These are phyloP conservation scores for Purpureocillium lavendulum DNA, from an alignment of 2,329 filamentous ascomycete species.

Conservation along the genomic window DNA sequence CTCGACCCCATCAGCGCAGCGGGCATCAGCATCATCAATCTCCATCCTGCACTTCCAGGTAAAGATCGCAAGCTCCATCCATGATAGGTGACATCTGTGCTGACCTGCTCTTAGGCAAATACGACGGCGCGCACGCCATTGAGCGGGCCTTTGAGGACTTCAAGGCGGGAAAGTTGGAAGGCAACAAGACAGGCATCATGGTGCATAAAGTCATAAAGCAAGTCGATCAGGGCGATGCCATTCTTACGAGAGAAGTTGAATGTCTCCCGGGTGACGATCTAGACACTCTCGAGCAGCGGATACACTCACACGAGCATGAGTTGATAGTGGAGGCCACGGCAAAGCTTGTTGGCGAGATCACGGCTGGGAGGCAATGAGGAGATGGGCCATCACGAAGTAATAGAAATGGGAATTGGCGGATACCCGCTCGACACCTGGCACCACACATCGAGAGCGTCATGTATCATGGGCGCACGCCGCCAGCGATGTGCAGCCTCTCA, in stretches of 20 bases:
- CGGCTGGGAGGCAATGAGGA: slow-evolving; percentile 5
- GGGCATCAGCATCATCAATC: slow-evolving; percentile 66
- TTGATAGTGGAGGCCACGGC: slow-evolving; percentile 69
- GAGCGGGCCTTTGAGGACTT: slow-evolving; percentile 70
- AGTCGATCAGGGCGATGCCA: slow-evolving; percentile 71
- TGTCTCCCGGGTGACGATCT: slow-evolving; percentile 54
- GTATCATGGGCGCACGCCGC: no score
- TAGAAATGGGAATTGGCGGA: no score
- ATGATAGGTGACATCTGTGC: not conserved
- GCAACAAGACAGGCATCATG: slow-evolving; percentile 68
- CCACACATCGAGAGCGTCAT: no score
- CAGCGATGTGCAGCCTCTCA: no score
- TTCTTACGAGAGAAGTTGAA: slow-evolving; percentile 41
- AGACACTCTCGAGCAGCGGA: slow-evolving; percentile 58
- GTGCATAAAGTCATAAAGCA: slow-evolving; percentile 75
- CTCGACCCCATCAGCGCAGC: slow-evolving; percentile 56
- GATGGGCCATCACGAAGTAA: no score
- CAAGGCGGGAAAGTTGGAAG: slow-evolving; percentile 51
- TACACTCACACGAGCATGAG: slow-evolving; percentile 70
- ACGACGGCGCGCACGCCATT: slow-evolving; percentile 72
- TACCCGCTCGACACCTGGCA: no score
- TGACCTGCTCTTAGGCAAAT: slow-evolving; percentile 43
- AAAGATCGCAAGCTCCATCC: slow-evolving; percentile 16
- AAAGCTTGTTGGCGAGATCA: slow-evolving; percentile 33
- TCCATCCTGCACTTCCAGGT: slow-evolving; percentile 68